phyloP scores from a whole-genome alignment of 768 basidiomycete genomes.

The Hygrophorus russula region DNA sequence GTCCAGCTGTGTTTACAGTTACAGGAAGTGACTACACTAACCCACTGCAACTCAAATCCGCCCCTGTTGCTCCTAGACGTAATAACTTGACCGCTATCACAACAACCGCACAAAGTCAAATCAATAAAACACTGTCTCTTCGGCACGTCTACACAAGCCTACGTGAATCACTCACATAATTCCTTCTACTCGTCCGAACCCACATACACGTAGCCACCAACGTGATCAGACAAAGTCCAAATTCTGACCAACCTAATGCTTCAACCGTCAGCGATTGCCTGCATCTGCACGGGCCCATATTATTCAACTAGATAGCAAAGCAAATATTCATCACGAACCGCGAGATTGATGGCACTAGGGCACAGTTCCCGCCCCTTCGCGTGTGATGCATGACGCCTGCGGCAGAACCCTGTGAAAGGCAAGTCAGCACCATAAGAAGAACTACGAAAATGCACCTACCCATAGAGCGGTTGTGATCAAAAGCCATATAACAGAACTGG shows the following conservation, averaged over 20 bases:
- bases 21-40: neutral
- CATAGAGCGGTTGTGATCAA: constrained; percentile 52
- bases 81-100: neutral
- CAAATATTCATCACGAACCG: constrained; percentile 22
- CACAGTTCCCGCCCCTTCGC: constrained; percentile 50
- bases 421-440: neutral
- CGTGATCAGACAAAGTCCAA: constrained; percentile 21
- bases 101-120: neutral
- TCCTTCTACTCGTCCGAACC: constrained; percentile 9
- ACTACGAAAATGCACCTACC: constrained; percentile 29
- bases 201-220: constrained; percentile 9
- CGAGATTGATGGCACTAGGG: constrained; percentile 39
- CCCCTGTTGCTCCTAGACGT: neutral
- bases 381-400: constrained; percentile 58
- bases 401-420: constrained; percentile 41
- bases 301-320: neutral
- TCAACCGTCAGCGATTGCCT: constrained; percentile 64
- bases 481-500: constrained; percentile 70
- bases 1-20: neutral
- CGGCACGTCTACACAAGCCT: too few species aligned
- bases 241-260: constrained; percentile 68
- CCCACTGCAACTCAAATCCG: neutral
- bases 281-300: constrained; percentile 31
- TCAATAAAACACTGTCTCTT: too few species aligned
- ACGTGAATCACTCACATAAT: constrained; percentile 15